These are phyloP conservation scores for Fusarium piperis DNA, from an alignment of 2,329 filamentous ascomycete genomes.

Conservation along the genomic window DNA sequence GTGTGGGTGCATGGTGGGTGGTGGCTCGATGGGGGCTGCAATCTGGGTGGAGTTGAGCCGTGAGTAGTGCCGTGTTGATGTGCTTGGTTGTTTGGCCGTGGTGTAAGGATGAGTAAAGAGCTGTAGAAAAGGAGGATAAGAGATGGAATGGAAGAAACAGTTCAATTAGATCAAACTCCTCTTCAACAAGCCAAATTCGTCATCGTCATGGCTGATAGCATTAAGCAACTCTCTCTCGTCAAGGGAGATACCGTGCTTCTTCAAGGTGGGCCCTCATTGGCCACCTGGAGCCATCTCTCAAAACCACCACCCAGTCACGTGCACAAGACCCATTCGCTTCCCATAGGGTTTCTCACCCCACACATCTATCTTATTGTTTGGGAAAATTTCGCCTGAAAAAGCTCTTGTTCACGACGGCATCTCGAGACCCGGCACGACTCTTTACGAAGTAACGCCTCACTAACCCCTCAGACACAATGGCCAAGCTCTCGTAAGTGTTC, in stretches of 20 bases:
- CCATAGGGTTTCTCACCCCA: conserved; percentile 54
- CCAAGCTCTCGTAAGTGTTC: conserved; percentile 68
- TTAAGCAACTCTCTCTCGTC: neutral
- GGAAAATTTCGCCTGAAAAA: conserved; percentile 49
- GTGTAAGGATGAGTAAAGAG: neutral
- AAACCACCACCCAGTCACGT: conserved; percentile 44
- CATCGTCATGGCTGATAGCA: neutral
- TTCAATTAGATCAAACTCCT: too few relatives aligned
- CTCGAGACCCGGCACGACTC: conserved; percentile 50
- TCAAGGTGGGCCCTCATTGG: conserved; percentile 1
- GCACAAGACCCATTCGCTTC: conserved; percentile 42
- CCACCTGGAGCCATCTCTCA: conserved; percentile 13
- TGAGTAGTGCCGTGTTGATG: neutral
- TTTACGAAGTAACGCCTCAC: conserved; percentile 54
- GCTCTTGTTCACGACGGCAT: conserved; percentile 49
- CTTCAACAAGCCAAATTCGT: neutral
- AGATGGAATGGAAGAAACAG: too few relatives aligned
- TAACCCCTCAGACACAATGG: conserved; percentile 64
- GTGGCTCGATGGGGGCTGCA: conserved; percentile 4
- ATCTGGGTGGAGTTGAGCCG: neutral
- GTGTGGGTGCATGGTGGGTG: neutral
- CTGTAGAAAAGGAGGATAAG: neutral
- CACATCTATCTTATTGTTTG: conserved; percentile 42
- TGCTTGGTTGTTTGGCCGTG: neutral
- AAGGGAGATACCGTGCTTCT: neutral